Evolutionary conservation across 1,139 yeast species (phyloP), one percentile per base, ranked within the genome.

Genomic region (Saccharomyces hybrid): DNA sequence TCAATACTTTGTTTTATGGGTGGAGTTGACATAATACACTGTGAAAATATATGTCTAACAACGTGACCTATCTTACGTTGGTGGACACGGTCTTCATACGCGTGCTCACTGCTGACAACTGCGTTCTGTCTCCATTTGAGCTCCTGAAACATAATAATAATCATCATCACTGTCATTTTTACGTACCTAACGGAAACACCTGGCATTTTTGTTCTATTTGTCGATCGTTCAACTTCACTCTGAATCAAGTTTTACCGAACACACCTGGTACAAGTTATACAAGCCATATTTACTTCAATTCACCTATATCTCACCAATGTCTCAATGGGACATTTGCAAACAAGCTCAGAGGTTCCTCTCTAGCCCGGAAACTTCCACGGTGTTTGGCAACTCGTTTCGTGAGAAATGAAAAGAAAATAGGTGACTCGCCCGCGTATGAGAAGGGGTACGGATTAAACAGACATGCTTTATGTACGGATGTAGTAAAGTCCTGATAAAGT

Each of bases 181-280:
- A 86, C 95, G 75, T 86, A 88, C 95, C 95, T 88, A 77, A 90
- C 97, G 81, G 96, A 86, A 82, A 86, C 93, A 88, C 97, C 96
- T 82, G 96, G 86, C 97, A 90, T 89, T 75, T 77, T 84, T 79
- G 32, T 42, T 56, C 54, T 25, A 44, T 49, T 34, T 38, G 31
- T 46, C 44, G 44, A 38, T 20, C 32, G 34, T 14, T 9, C 3
- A 13, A 14, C 13, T 46, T 26, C 30, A 48, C 56, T 54, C 13
- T 38, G 20, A 8, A 14, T 2, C 16, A 25, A 46, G 2, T 27
- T 8, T 26, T 11, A 26, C 8, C 8, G 13, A 25, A 46, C 44
- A 7, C 44, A n/a, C 28, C 48, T 20, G 31, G 20, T 46, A 20
- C 5, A 3, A 14, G 16, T 8, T 46, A 25, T 46, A n/a, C 31